Percentiles rank a stretch among this genome's conserved stretches.
Conservation (phyloP, 2,329 filamentous ascomycete genomes). For the Trichoderma citrinoviride region DNA sequence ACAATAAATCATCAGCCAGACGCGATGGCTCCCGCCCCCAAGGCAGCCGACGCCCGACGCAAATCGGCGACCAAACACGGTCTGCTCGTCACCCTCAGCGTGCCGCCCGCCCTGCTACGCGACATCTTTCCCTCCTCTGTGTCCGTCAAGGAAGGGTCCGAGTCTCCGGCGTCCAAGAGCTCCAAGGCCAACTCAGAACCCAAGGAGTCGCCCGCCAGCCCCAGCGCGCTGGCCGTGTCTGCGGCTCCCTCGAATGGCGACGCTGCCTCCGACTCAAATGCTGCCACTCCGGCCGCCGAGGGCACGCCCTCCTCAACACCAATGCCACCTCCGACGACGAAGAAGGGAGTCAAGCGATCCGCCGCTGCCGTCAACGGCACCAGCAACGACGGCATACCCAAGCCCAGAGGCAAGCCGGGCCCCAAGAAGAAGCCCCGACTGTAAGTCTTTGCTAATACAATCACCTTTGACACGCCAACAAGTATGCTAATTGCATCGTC, state of each 20-base stretch:
- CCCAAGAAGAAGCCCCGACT: constrained; percentile 94
- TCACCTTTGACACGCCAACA: not conserved
- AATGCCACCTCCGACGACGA: constrained; percentile 67
- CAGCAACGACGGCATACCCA: constrained; percentile 58
- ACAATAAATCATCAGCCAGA: not conserved
- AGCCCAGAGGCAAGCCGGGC: constrained; percentile 80
- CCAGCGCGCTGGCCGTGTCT: constrained; percentile 38
- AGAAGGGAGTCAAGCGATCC: constrained; percentile 71
- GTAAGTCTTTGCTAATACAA: constrained; percentile 57
- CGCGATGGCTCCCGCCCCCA: constrained; percentile 37
- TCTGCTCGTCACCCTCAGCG: constrained; percentile 52
- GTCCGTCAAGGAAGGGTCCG: constrained; percentile 44
- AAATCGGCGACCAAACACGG: constrained; percentile 39
- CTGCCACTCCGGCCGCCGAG: constrained; percentile 56
- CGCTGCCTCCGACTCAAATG: constrained; percentile 58
- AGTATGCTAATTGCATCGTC: not conserved
- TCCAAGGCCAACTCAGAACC: constrained; percentile 36
- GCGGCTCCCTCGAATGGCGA: constrained; percentile 48
- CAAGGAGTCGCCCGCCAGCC: constrained; percentile 47
- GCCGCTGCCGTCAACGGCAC: constrained; percentile 63
- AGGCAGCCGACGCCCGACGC: constrained; percentile 37
- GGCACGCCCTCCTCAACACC: constrained; percentile 54
- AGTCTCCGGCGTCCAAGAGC: constrained; percentile 35
- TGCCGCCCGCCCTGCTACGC: constrained; percentile 51
- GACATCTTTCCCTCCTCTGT: constrained; percentile 45